Evolutionary conservation across 2,329 filamentous ascomycete genomes (phyloP), one percentile per base, ranked within the genome.

Genomic region (Colletotrichum australisinense): DNA sequence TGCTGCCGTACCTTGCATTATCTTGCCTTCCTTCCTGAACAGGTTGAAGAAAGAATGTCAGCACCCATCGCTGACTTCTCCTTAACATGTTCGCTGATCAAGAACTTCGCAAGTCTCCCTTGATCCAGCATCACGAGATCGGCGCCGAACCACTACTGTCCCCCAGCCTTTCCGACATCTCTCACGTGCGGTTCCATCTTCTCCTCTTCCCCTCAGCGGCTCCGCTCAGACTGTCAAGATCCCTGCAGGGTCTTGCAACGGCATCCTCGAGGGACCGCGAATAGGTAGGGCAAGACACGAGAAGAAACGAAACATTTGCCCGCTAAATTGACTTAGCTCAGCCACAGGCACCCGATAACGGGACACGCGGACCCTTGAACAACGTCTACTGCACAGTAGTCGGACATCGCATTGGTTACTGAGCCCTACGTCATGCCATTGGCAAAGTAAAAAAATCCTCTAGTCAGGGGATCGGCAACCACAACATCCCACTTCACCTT

Each of bases 241-340:
- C 67, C 56, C 67, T 69, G 56, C 67, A 71, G 49, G 56, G 28
- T 58, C 58, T 55, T 30, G 26, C 42, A 49, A 49, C 66, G 42
- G 62, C 67, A 70, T 60, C 58, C 42, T 53, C 16, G 66, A 59
- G 22, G 30, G 24, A 35, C 22, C n/a, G 24, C 24, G 53, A 22
- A 49, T 22, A 49, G 8, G 19, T 49, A 49, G 53, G 53, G 26
- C 22, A 28, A 35, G 12, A 68, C 46, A 46, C 35, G 49, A 57
- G 22, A 28, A 12, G 46, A 73, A 73, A 71, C 71, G 71, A 71
- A 73, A 71, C 67, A 71, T 63, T 53, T 49, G 24, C 28, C 67
- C 60, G 65, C 70, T 53, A 26, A 12, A 42, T 49, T 64, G 56
- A 57, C 56, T 73, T 66, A 53, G 67, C 67, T 58, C 71, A 71